Evolutionary conservation across 208 protist genomes (phyloP), one percentile per base, ranked within the genome.

Genomic region (Trypanosoma grayi): DNA sequence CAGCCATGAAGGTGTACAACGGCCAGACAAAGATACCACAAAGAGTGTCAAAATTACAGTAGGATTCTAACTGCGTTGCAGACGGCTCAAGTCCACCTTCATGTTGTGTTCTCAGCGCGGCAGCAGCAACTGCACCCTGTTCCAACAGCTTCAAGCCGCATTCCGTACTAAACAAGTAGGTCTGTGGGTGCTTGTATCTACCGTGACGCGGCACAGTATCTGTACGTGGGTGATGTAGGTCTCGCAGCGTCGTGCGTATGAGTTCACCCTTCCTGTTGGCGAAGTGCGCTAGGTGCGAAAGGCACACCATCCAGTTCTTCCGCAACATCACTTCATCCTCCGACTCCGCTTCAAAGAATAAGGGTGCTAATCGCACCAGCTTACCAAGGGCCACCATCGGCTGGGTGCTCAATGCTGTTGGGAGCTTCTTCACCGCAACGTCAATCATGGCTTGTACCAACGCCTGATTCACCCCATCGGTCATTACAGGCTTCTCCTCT

Each of bases 21-120:
- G 87, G 87, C 84, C 87, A 94, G 16, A 79, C 82, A 56, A 83
- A 87, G 30, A 88, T 77, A 47, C 81, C 73, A 58, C 83, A 90
- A 14, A 87, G 50, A 43, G 82, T 58, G 66, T 94, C 75, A 37
- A 91, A 74, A 22, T 77, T 69, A 40, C 53, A 76, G 34, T 48
- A 64, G 8, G 22, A 30, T 13, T 60, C 34, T 2, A 14, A 20
- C 20, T 28, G 36, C 10, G 27, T 27, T 20, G 37, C 4, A 36
- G 39, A 58, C n/a, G 27, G 0, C 5, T 30, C 25, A 24, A 3
- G 31, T 46, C 24, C 39, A 11, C 25, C 48, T 20, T 34, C 24
- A 50, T 28, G 41, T 8, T 10, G 13, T 16, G 47, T n/a, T 24
- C 9, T 39, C 18, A 20, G 6, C 14, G 56, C 34, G 13, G 28